Percentiles rank a stretch among this genome's conserved stretches.
phyloP scores from a whole-genome alignment of 768 basidiomycete genomes.

The Kwoniella europaea region DNA sequence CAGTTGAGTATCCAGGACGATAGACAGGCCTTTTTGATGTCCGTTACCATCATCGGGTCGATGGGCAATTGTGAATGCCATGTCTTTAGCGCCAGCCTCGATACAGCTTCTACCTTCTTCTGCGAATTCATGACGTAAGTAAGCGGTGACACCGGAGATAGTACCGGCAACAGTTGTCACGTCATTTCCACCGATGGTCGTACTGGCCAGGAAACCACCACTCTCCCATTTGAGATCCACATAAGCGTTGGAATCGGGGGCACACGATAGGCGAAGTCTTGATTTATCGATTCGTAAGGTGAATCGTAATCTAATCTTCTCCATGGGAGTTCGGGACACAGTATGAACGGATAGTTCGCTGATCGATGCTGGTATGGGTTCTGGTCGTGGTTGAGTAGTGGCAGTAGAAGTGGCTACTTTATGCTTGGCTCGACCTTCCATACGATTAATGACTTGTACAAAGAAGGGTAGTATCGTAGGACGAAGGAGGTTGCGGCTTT shows the following conservation, averaged over 20 bases:
- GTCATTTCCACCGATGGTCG: constrained; percentile 74
- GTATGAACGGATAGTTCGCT: constrained; percentile 12
- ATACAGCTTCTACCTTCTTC: constrained; percentile 60
- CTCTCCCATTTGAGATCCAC: constrained; percentile 91
- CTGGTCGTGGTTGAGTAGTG: constrained; percentile 5
- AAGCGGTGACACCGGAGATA: constrained; percentile 78
- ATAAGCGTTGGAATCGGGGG: constrained; percentile 89
- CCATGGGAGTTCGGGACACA: constrained; percentile 55
- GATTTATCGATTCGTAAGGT: constrained; percentile 92
- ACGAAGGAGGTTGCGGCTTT: constrained; percentile 80
- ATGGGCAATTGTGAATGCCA: constrained; percentile 76
- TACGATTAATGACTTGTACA: constrained; percentile 70
- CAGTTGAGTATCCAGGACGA: constrained; percentile 84
- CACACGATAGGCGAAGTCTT: constrained; percentile 80
- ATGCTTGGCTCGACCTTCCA: constrained; percentile 72
- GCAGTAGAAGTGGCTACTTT: not conserved
- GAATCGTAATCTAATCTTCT: constrained; percentile 73
- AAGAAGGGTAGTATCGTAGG: constrained; percentile 86
- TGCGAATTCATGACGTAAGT: constrained; percentile 69
- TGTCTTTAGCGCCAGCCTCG: constrained; percentile 71
- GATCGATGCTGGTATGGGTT: not conserved
- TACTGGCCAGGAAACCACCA: constrained; percentile 82
- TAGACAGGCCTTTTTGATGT: constrained; percentile 66
- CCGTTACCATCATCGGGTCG: constrained; percentile 60
- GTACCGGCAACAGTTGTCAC: constrained; percentile 72